Base-by-base conservation (phyloP, 495 filamentous ascomycete species). In the Penicillium cataractarum region DNA sequence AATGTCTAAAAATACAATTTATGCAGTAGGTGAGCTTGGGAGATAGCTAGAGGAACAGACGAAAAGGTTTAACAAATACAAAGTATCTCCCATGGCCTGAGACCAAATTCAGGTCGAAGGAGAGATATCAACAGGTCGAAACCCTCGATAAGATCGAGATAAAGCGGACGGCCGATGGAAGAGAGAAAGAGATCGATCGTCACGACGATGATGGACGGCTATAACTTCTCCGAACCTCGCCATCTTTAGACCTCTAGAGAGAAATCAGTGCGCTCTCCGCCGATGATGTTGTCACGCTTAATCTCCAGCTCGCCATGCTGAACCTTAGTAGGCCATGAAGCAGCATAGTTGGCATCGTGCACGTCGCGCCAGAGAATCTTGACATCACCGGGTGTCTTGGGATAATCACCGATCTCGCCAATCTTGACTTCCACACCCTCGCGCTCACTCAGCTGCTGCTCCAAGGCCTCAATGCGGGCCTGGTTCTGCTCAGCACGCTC, bases 331-430 rank as follows among this genome's bases (percentile, higher is more conserved):
- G 89, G 80, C 93, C 93, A 97, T 8, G 71, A 64, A 66, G 78
- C 67, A 22, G 91, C 92, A 74, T 79, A 89, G 55, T 85, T 81
- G 27, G 83, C 82, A 76, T 93, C 88, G 55, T 83, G 70, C 31
- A 87, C 64, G 75, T 93, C 81, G 7, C 75, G 79, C 93, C 93
- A 96, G 71, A 84, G 84, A 29, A 96, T 80, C 66, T 81, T 79
- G 29, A 89, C 79, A 8, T 71, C 63, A 17, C 76, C 67, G 2
- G 67, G 63, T 2, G 56, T 42, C 31, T 73, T 66, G 10, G 75
- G 77, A 5, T 74, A 74, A 55, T 64, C 68, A 29, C 64, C 62
- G 12, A 66, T 60, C 63, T 77, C 66, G 42, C 59, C 58, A 53
- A 65, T 72, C 68, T 74, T 65, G 53, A 71, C 72, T 37, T 77